Evolutionary conservation across 768 basidiomycete species (phyloP), one percentile per base, ranked within the genome.

Genomic region (Phylloporus rhodoxanthus): DNA sequence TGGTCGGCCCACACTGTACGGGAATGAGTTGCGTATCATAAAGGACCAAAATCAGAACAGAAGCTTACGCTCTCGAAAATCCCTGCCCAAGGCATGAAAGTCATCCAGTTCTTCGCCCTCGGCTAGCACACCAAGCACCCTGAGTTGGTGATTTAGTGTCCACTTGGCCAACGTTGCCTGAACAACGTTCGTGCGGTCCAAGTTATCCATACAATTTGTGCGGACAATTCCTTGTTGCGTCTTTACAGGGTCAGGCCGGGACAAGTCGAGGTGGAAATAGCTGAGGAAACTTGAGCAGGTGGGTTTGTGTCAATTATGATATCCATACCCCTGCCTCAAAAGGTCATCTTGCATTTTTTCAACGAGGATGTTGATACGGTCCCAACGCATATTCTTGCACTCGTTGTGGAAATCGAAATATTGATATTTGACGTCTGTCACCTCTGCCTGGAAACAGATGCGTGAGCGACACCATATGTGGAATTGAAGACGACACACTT

Each of bases 321-420:
- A 17, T 29, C 33, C 52, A 26, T 59, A 87, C 90, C 88, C 86
- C 55, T 90, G 77, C 48, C 71, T 72, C 36, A 73, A 67, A 29
- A 93, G 69, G 55, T 89, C 85, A 26, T 85, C 79, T 56, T 84
- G 76, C 43, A 97, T 64, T 47, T 76, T 74, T 54, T 91, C 89
- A 38, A 94, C 78, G 34, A 99, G 75, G 14, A 91, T 66, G 46
- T 80, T 80, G 55, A 99, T 90, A 40, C 93, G 81, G 64, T 99
- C 91, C 83, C 91, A 99, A 36, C 90, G 84, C 86, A 98, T 90
- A 43, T 87, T 77, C 63, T 82, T 87, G 75, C 94, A 97, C 67
- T 98, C 93, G 52, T 79, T 84, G 66, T 97, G 95, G 73, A 99
- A 99, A 63, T 99, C 96, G 60, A 97, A 99, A 71, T 97, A 96